phyloP scores from a whole-genome alignment of 192 early-diverging fungal species.

The Coemansia sp. region DNA sequence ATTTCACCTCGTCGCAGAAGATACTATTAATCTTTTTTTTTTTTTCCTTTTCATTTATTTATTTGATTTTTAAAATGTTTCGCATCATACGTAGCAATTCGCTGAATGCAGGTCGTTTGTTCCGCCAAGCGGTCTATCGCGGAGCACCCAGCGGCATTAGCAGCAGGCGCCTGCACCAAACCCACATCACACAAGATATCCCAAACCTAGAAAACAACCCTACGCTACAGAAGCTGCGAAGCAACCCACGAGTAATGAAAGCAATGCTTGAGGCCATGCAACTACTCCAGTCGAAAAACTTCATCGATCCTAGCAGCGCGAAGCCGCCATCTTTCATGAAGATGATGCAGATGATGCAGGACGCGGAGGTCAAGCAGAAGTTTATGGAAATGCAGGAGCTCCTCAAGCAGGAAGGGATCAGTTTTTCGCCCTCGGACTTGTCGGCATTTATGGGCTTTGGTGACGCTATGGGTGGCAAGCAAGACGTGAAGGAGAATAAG shows the following conservation, averaged over 20 bases:
- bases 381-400: slow-evolving; percentile 17
- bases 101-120: too few species aligned
- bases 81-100: too few species aligned
- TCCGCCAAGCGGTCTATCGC: too few species aligned
- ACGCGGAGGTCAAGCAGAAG: slow-evolving; percentile 23
- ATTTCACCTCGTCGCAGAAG: slow-evolving; percentile 41
- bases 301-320: slow-evolving; percentile 7
- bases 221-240: slow-evolving; percentile 14
- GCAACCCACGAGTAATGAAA: slow-evolving; percentile 21
- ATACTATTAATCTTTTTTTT: slow-evolving; percentile 11
- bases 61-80: slow-evolving; percentile 2
- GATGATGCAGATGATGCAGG: slow-evolving; percentile 41
- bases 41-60: background rate
- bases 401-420: slow-evolving; percentile 35
- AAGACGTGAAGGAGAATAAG: slow-evolving; percentile 4
- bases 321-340: slow-evolving; percentile 33
- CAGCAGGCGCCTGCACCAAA: slow-evolving; percentile 11
- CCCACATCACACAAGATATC: background rate
- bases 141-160: background rate
- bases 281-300: slow-evolving; percentile 24
- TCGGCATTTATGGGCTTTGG: slow-evolving; percentile 17
- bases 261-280: slow-evolving; percentile 20
- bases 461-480: background rate
- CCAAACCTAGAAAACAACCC: slow-evolving; percentile 23
- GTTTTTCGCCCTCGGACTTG: slow-evolving; percentile 27